Evolutionary conservation across 164 flowering plant species (phyloP).

Genomic region (Vitis rotundifolia): DNA sequence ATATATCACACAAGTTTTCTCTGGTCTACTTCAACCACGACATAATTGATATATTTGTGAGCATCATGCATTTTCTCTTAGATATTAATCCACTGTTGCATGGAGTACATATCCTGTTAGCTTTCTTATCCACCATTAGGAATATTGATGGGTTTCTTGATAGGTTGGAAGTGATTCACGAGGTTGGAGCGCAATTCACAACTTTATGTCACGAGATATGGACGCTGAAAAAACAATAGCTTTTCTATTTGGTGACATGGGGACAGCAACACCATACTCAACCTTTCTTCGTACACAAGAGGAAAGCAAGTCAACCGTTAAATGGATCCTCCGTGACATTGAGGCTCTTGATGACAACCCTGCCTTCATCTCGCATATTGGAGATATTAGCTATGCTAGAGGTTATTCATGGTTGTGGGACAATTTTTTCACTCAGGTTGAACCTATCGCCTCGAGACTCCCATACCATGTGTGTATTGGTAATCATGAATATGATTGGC

Average conservation of each 20-base stretch:
- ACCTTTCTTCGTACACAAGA: slow-evolving; percentile 86
- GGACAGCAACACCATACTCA: slow-evolving; percentile 72
- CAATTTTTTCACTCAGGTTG: slow-evolving; percentile 77
- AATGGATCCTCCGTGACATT: slow-evolving; percentile 90
- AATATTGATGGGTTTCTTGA: background rate
- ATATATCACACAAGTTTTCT: no score
- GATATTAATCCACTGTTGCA: background rate
- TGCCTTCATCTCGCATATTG: slow-evolving; percentile 85
- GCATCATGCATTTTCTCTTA: no score
- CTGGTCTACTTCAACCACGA: no score
- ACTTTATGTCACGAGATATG: slow-evolving; percentile 59
- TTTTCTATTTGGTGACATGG: slow-evolving; percentile 95
- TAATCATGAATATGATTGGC: slow-evolving; percentile 98
- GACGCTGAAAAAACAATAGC: slow-evolving; percentile 76
- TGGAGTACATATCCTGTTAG: no score
- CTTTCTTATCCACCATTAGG: background rate
- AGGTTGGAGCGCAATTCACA: slow-evolving; percentile 80
- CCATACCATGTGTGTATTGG: slow-evolving; percentile 97
- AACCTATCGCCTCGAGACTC: slow-evolving; percentile 79
- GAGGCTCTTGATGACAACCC: slow-evolving; percentile 85
- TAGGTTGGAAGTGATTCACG: slow-evolving; percentile 88
- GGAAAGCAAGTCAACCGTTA: slow-evolving; percentile 79
- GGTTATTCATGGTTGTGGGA: slow-evolving; percentile 99
- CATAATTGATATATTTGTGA: no score
- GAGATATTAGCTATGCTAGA: slow-evolving; percentile 97